These are phyloP conservation scores for Saccharomycodes ludwigii DNA, from an alignment of 805 yeast genomes.

Conservation along the genomic window DNA sequence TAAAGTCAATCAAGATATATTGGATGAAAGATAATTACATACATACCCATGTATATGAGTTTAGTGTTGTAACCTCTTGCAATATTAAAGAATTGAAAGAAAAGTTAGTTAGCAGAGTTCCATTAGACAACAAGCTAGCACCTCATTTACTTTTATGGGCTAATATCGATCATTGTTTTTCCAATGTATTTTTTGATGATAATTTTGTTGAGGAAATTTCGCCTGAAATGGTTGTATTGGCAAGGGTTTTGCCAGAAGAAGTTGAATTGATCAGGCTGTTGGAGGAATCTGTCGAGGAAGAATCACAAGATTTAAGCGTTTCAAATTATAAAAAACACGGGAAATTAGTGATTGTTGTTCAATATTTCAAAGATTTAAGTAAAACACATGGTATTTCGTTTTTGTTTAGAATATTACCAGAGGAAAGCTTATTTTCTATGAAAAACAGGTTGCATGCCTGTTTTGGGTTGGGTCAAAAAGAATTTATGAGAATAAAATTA, in stretches of 20 bases:
- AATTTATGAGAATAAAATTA: conserved; percentile 64
- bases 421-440: conserved; percentile 53
- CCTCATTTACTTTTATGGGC: conserved; percentile 40
- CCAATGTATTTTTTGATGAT: conserved; percentile 24
- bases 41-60: conserved; percentile 55
- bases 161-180: conserved; percentile 23
- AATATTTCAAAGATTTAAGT: conserved; percentile 59
- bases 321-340: conserved; percentile 15
- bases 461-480: conserved; percentile 68
- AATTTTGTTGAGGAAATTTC: conserved; percentile 28
- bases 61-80: conserved; percentile 54
- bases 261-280: conserved; percentile 15
- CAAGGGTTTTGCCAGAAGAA: conserved; percentile 34
- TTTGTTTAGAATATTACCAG: conserved; percentile 55
- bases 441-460: conserved; percentile 52
- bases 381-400: conserved; percentile 78
- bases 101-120: conserved; percentile 22
- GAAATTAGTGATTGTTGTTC: conserved; percentile 54
- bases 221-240: conserved; percentile 35
- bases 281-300: conserved; percentile 10
- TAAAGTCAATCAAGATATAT: conserved; percentile 50
- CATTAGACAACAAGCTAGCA: neutral
- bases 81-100: conserved; percentile 41
- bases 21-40: conserved; percentile 68
- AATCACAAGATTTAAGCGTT: conserved; percentile 16